These are phyloP conservation scores for Galerina marginata DNA, from an alignment of 768 basidiomycete genomes.

Conservation along the genomic window DNA sequence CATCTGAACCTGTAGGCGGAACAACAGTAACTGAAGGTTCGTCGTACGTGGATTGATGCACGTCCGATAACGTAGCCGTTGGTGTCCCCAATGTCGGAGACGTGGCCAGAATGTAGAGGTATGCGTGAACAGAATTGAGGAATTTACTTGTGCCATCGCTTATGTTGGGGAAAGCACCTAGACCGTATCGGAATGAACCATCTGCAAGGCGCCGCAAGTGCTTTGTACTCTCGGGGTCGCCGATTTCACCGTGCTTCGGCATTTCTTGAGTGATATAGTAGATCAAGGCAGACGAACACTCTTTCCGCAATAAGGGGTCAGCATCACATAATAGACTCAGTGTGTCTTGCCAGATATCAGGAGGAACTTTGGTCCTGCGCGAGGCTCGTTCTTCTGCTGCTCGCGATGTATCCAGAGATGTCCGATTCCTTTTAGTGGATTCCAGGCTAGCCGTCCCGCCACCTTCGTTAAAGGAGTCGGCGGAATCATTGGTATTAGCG, in stretches of 20 bases:
- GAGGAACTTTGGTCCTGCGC: slow-evolving; percentile 71
- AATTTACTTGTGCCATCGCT: slow-evolving; percentile 74
- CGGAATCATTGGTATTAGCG: slow-evolving; percentile 54
- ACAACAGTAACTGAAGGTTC: slow-evolving; percentile 22
- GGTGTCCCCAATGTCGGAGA: slow-evolving; percentile 64
- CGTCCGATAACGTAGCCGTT: slow-evolving; percentile 43
- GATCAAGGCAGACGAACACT: slow-evolving; percentile 75
- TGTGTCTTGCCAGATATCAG: slow-evolving; percentile 92
- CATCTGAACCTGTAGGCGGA: slow-evolving; percentile 11
- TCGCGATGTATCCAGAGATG: slow-evolving; percentile 31
- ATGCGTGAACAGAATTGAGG: slow-evolving; percentile 80
- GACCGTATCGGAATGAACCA: slow-evolving; percentile 53
- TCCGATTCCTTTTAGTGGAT: slow-evolving; percentile 2
- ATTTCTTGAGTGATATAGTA: slow-evolving; percentile 82
- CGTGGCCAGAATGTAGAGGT: slow-evolving; percentile 79
- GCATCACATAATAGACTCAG: slow-evolving; percentile 82
- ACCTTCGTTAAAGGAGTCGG: slow-evolving; percentile 13
- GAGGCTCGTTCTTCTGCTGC: slow-evolving; percentile 44
- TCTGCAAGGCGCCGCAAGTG: slow-evolving; percentile 52
- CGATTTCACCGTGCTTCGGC: slow-evolving; percentile 59
- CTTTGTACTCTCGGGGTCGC: slow-evolving; percentile 51
- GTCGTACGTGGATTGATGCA: slow-evolving; percentile 37
- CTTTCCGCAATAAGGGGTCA: slow-evolving; percentile 77
- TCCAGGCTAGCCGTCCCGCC: slow-evolving; percentile 8
- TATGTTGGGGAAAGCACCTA: slow-evolving; percentile 53